Conservation (phyloP, 805 yeast genomes). For the Naumovozyma castellii region DNA sequence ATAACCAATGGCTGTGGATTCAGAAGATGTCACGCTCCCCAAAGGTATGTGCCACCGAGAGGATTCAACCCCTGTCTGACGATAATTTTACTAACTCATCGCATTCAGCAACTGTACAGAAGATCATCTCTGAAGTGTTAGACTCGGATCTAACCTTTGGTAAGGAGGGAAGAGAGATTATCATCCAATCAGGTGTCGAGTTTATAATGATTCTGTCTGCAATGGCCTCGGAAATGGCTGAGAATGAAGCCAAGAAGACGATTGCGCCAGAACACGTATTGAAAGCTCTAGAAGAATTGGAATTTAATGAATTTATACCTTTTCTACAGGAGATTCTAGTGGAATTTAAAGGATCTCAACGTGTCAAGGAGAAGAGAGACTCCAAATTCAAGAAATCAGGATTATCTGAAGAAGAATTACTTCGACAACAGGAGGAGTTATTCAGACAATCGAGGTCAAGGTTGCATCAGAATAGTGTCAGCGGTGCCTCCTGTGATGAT, state of each 20-base stretch:
- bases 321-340: slow-evolving; percentile 68
- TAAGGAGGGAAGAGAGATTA: slow-evolving; percentile 88
- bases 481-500: background rate
- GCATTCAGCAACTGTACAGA: slow-evolving; percentile 77
- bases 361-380: slow-evolving; percentile 82
- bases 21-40: slow-evolving; percentile 37
- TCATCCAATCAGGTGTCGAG: slow-evolving; percentile 92
- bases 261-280: slow-evolving; percentile 94
- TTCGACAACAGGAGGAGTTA: slow-evolving; percentile 85
- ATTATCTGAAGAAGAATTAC: slow-evolving; percentile 80
- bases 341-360: slow-evolving; percentile 81
- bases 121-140: slow-evolving; percentile 80
- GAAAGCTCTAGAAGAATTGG: slow-evolving; percentile 78
- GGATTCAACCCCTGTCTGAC: background rate
- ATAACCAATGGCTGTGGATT: slow-evolving; percentile 19
- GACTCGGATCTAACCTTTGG: slow-evolving; percentile 84
- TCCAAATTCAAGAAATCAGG: slow-evolving; percentile 93
- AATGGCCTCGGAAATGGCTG: slow-evolving; percentile 92
- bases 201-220: slow-evolving; percentile 91
- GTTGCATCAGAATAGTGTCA: slow-evolving; percentile 33
- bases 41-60: slow-evolving; percentile 28
- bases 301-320: slow-evolving; percentile 75
- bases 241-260: slow-evolving; percentile 89
- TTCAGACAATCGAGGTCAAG: slow-evolving; percentile 70
- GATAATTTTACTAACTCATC: background rate